phyloP scores from a whole-genome alignment of 164 flowering plant genomes.

The grape (Vitis vinifera) region DNA sequence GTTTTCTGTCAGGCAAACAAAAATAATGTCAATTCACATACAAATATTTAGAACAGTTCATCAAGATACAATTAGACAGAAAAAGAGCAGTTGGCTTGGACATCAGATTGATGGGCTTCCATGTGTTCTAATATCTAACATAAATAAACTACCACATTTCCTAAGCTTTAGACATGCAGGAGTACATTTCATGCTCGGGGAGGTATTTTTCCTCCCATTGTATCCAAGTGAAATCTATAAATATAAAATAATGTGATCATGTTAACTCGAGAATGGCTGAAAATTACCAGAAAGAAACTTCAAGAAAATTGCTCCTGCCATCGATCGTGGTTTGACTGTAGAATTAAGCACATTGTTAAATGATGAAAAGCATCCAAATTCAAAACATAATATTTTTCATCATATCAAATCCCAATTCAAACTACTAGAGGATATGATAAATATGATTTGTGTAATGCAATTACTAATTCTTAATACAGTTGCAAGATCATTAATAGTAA shows the following conservation, averaged over 20 bases:
- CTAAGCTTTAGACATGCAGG: not conserved
- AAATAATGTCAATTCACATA: not conserved
- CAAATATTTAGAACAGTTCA: not conserved
- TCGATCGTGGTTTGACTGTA: slow-evolving; percentile 74
- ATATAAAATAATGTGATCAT: not conserved
- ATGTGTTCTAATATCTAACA: too few relatives aligned
- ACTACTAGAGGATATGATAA: too few relatives aligned
- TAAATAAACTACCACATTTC: not conserved
- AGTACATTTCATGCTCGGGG: not conserved
- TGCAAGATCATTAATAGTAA: too few relatives aligned
- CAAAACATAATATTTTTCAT: not conserved
- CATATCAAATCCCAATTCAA: not conserved
- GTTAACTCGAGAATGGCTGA: not conserved
- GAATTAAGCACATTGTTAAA: slow-evolving; percentile 1
- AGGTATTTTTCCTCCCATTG: not conserved
- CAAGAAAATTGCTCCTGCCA: slow-evolving; percentile 73
- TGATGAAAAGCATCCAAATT: not conserved
- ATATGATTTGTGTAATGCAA: too few relatives aligned
- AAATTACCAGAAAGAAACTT: slow-evolving; percentile 77
- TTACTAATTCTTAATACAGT: too few relatives aligned
- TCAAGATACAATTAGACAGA: not conserved
- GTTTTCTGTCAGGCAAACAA: slow-evolving; percentile 48
- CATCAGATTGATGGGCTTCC: not conserved
- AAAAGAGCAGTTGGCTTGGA: not conserved
- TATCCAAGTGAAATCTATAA: not conserved